Percentiles rank a stretch among this genome's conserved stretches.
Evolutionary conservation across 2,329 filamentous ascomycete genomes (phyloP).

Genomic region (Neopestalotiopsis rosae): DNA sequence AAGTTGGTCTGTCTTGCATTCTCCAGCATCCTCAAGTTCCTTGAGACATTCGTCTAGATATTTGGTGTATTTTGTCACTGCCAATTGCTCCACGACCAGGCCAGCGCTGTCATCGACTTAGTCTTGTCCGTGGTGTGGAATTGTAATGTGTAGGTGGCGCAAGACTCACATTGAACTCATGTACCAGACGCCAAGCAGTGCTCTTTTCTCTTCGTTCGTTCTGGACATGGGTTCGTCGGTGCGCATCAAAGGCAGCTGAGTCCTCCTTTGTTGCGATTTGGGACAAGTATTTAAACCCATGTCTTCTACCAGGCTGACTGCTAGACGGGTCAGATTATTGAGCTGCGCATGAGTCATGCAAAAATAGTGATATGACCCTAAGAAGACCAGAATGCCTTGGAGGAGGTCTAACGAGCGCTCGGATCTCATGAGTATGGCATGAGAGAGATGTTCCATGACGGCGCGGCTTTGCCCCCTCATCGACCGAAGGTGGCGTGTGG

Average conservation of each 20-base stretch:
- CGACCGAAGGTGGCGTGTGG: background rate
- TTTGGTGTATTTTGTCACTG: constrained; percentile 1
- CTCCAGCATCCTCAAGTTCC: background rate
- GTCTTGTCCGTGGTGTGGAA: background rate
- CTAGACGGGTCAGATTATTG: constrained; percentile 9
- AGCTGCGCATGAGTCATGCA: constrained; percentile 14
- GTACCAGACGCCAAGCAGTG: constrained; percentile 7
- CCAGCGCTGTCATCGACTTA: constrained; percentile 5
- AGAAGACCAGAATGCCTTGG: constrained; percentile 56
- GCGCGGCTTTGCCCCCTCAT: constrained; percentile 9
- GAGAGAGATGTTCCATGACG: constrained; percentile 4
- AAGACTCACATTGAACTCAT: constrained; percentile 7
- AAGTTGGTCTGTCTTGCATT: constrained; percentile 13
- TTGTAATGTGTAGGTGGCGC: background rate
- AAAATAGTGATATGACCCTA: constrained; percentile 10
- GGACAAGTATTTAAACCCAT: constrained; percentile 5
- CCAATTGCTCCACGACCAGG: background rate
- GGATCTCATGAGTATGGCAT: constrained; percentile 6
- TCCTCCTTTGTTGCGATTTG: constrained; percentile 3
- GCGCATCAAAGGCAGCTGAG: constrained; percentile 1
- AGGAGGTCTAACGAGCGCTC: constrained; percentile 62
- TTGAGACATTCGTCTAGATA: background rate
- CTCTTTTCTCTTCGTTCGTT: constrained; percentile 13
- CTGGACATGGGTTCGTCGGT: background rate
- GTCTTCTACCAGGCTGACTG: constrained; percentile 11